A percentile compares a stretch with the other conserved stretches of the same genome.
These are phyloP conservation scores for Lentinula edodes DNA, from an alignment of 768 basidiomycete genomes.

Conservation along the genomic window DNA sequence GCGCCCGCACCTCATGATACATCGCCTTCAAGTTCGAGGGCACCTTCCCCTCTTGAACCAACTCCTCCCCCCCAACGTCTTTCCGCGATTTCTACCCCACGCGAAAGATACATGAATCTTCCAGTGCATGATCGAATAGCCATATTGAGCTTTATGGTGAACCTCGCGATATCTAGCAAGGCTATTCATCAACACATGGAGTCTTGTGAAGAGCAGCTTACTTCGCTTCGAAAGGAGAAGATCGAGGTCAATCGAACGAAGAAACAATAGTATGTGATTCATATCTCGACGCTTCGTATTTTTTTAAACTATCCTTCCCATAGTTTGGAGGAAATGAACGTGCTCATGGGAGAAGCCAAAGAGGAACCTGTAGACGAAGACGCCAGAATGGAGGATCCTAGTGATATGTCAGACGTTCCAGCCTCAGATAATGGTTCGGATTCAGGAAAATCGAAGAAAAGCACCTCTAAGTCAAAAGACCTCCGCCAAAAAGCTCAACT, in stretches of 20 bases:
- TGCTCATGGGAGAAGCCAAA: slow-evolving; percentile 53
- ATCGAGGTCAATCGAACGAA: slow-evolving; percentile 90
- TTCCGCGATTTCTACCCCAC: slow-evolving; percentile 43
- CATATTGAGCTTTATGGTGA: slow-evolving; percentile 84
- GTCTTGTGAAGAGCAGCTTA: slow-evolving; percentile 81
- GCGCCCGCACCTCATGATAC: slow-evolving; percentile 27
- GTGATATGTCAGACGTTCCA: slow-evolving; percentile 69
- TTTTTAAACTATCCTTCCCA: slow-evolving; percentile 2
- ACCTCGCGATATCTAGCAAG: slow-evolving; percentile 87
- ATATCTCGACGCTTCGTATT: neutral
- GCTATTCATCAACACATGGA: slow-evolving; percentile 87
- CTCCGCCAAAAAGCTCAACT: slow-evolving; percentile 47
- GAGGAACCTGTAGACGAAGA: slow-evolving; percentile 52
- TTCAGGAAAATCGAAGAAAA: slow-evolving; percentile 36
- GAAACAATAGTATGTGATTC: slow-evolving; percentile 72
- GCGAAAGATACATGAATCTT: slow-evolving; percentile 68
- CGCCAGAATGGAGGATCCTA: slow-evolving; percentile 54
- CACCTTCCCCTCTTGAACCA: slow-evolving; percentile 37
- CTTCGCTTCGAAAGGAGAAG: slow-evolving; percentile 90
- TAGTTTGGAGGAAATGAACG: slow-evolving; percentile 71
- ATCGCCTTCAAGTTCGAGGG: slow-evolving; percentile 42
- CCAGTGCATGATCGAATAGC: slow-evolving; percentile 77
- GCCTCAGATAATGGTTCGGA: slow-evolving; percentile 60
- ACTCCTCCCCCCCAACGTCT: slow-evolving; percentile 26
- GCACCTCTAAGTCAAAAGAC: slow-evolving; percentile 40